Evolutionary conservation across 768 basidiomycete species (phyloP).

Genomic region (Suillus alpinus): DNA sequence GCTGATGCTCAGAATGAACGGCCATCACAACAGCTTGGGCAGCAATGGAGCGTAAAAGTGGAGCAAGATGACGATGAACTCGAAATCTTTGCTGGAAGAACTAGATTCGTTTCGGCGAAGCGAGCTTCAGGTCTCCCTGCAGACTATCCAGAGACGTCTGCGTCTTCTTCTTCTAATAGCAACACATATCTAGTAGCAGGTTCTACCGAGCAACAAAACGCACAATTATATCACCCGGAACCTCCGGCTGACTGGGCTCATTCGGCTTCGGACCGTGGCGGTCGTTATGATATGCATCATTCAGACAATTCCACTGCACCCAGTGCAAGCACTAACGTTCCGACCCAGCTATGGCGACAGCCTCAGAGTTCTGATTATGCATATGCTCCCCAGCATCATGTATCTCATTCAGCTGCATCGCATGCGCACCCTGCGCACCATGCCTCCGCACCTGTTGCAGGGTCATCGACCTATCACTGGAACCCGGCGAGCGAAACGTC

Average conservation of each 20-base stretch:
- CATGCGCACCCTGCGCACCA: slow-evolving; percentile 18
- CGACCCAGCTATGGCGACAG: slow-evolving; percentile 25
- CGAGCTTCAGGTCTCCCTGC: slow-evolving; percentile 24
- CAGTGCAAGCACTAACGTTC: neutral
- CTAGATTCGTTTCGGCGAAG: slow-evolving; percentile 55
- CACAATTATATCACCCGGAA: neutral
- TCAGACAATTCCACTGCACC: neutral
- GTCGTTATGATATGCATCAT: neutral
- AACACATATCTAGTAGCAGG: neutral
- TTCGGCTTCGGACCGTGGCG: neutral
- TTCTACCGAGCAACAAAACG: neutral
- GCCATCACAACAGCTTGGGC: slow-evolving; percentile 26
- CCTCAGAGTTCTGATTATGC: slow-evolving; percentile 26
- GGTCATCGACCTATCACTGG: slow-evolving; percentile 17
- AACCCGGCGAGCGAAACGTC: slow-evolving; percentile 6
- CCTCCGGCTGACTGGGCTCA: slow-evolving; percentile 2
- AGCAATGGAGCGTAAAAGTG: slow-evolving; percentile 51
- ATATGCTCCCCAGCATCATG: slow-evolving; percentile 20
- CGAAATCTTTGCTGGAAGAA: slow-evolving; percentile 66
- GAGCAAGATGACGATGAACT: slow-evolving; percentile 61
- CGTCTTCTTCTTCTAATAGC: neutral
- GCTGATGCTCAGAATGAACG: slow-evolving; percentile 39
- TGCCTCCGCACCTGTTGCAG: slow-evolving; percentile 13
- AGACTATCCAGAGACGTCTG: neutral
- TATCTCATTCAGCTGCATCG: slow-evolving; percentile 9